Base-by-base conservation (phyloP, 2,329 filamentous ascomycete species). In the Cladosporium sp. region DNA sequence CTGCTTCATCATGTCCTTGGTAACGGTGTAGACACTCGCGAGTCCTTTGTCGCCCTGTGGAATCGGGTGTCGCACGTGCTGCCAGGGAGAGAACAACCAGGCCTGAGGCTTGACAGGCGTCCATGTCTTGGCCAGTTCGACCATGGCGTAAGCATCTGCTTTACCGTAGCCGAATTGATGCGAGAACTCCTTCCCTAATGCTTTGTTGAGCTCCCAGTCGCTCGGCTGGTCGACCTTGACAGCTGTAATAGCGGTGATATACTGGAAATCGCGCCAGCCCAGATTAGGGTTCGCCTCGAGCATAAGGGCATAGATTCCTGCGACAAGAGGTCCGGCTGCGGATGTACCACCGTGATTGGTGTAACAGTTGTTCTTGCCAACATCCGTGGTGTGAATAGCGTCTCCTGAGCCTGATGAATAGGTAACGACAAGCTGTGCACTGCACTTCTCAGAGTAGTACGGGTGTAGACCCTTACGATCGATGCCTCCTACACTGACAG, bases 111-210 rank as follows among this genome's bases (percentile, higher is more conserved):
- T 97, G 62, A 97, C 91, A 19, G 87, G 82, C 63, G 90, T 80
- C 87, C 91, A 97, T 0, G 81, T 84, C 77, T 91, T 95, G 57
- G 94, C 92, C 56, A 82, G 84, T 68, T 97, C 87, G 15, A 99
- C 90, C 51, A 96, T 83, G 15, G 84, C 83, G 69, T 87, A 96
- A 0, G 89, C 89, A 71, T 99, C 94, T 37, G 97, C 83, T 76
- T 97, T 97, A 69, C 94, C 94, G 68, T 96, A 99, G 42, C 93
- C 94, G 75, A 89, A 99, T 47, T 90, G 91, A 72, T 99, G 94
- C 70, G 91, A 97, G 77, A 89, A 99, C 67, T 90, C 86, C 73
- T 88, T 90, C 63, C 91, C 93, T 60, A 90, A 86, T 3, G 83
- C 80, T 0, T 91, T 96, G 45, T 83, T 82, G 63, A 68, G 63